Conservation (phyloP, 2,329 filamentous ascomycete species). For the Chrysosporium queenslandicum region DNA sequence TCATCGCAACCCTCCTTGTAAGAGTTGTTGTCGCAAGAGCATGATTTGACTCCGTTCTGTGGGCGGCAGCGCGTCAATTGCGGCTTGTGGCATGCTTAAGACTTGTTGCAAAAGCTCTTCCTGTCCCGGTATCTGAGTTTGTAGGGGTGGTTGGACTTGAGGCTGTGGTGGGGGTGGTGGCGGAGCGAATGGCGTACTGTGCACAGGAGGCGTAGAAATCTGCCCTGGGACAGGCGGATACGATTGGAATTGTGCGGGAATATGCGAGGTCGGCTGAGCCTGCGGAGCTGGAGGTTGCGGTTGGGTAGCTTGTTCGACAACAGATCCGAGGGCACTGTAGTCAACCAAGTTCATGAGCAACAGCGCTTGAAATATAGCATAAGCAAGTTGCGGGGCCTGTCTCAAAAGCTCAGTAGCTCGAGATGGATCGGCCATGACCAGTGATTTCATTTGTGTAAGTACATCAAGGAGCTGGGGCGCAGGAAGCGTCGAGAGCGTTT, state of each 20-base stretch:
- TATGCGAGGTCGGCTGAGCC: conserved; percentile 29
- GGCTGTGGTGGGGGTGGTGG: conserved; percentile 29
- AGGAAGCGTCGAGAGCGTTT: conserved; percentile 76
- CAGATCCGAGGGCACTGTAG: conserved; percentile 66
- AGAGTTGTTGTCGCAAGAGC: conserved; percentile 58
- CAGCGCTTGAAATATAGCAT: conserved; percentile 89
- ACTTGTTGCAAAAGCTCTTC: conserved; percentile 72
- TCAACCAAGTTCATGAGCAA: conserved; percentile 89
- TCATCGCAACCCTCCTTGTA: conserved; percentile 83
- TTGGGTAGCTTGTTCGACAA: conserved; percentile 55
- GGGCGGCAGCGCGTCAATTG: conserved; percentile 69
- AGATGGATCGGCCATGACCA: conserved; percentile 70
- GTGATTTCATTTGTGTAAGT: conserved; percentile 82
- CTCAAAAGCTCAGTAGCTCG: conserved; percentile 78
- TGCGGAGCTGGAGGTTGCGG: conserved; percentile 33
- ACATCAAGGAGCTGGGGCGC: conserved; percentile 86
- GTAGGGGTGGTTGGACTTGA: conserved; percentile 31
- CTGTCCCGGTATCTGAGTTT: conserved; percentile 46
- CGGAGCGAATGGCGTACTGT: conserved; percentile 33
- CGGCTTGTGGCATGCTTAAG: conserved; percentile 65
- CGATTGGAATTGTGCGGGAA: conserved; percentile 30
- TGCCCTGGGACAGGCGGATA: conserved; percentile 36
- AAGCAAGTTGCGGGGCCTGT: conserved; percentile 83
- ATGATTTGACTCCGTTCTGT: conserved; percentile 70
- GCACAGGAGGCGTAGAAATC: conserved; percentile 44